Base-by-base conservation (phyloP, 2,329 filamentous ascomycete genomes). In the Aspergillus sp. region DNA sequence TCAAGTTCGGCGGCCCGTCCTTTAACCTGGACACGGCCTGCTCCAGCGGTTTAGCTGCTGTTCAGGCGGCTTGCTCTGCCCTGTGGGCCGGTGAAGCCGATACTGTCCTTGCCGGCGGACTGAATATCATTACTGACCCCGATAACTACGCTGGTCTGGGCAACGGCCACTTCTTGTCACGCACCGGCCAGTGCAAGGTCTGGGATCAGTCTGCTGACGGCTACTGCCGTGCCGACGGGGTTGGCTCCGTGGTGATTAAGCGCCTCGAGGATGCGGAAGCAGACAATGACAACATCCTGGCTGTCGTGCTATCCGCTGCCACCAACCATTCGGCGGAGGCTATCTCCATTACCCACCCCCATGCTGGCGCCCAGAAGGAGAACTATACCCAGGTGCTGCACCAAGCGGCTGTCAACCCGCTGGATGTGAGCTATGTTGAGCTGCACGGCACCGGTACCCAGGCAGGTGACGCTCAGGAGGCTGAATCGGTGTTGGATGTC, bases 101-200 rank as follows among this genome's bases (percentile, higher is more conserved):
- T 70, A 93, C 89, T 6, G 91, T 90, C 1, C 85, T 92, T 38
- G 89, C 91, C 1, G 91, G 91, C 59, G 91, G 91, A 60, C 78
- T 90, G 13, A 92, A 90, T 55, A 43, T 73, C 4, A 82, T 92
- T 75, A 92, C 90, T 52, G 91, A 91, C 74, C 89, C 90, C 0
- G 90, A 92, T 73, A 90, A 89, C 79, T 91, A 90, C 77, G 82
- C 88, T 5, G 89, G 89, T 66, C 80, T 93, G 2, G 88, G 86
- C 70, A 85, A 88, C 65, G 72, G 66, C 2, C 63, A 69, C 8
- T 74, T 75, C 41, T 59, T 74, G 3, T 72, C 70, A 3, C 61
- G 64, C 8, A 72, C 67, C 1, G 83, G 83, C 0, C 71, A 76
- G 15, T 86, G 83, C 65, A 82, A 82, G 53, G 75, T 79, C 3